Percentiles rank a stretch among this genome's conserved stretches.
Evolutionary conservation across 164 flowering plant species (phyloP).

Genomic region (Akebia trifoliata): DNA sequence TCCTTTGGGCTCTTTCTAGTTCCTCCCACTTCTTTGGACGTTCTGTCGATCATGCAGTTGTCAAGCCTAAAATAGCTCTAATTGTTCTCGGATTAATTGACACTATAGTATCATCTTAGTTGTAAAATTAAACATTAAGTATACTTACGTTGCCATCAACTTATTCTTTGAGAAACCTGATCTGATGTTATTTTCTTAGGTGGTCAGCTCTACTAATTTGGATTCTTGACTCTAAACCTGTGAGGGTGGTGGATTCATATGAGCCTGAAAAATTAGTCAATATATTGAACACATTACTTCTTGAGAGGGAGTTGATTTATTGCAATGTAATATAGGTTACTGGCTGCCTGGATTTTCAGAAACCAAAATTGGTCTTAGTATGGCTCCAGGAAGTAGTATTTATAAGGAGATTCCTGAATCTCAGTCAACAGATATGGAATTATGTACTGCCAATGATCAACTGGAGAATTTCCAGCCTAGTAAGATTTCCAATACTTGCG

Average conservation of each 20-base stretch:
- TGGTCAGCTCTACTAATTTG: not conserved
- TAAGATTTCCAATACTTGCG: conserved; percentile 12
- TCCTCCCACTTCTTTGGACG: no score
- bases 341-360: conserved; percentile 3
- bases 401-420: conserved; percentile 24
- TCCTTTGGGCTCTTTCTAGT: no score
- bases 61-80: no score
- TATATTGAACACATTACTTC: no score
- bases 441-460: conserved; percentile 11
- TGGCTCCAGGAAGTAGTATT: conserved; percentile 25
- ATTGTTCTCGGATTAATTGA: no score
- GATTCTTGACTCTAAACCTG: not conserved
- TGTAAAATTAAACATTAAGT: not conserved
- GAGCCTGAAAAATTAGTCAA: no score
- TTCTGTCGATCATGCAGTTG: no score
- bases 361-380: conserved; percentile 10
- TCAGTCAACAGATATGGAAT: conserved; percentile 12
- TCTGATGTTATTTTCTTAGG: not conserved
- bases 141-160: not conserved
- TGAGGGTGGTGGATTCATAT: no score
- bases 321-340: conserved; percentile 2
- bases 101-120: not conserved
- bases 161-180: not conserved
- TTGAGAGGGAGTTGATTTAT: conserved; percentile 1
- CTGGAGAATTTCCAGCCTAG: conserved; percentile 18